Percentiles rank a stretch among this genome's conserved stretches.
These are phyloP conservation scores for Priceomyces medius DNA, from an alignment of 805 yeast genomes.

Conservation along the genomic window DNA sequence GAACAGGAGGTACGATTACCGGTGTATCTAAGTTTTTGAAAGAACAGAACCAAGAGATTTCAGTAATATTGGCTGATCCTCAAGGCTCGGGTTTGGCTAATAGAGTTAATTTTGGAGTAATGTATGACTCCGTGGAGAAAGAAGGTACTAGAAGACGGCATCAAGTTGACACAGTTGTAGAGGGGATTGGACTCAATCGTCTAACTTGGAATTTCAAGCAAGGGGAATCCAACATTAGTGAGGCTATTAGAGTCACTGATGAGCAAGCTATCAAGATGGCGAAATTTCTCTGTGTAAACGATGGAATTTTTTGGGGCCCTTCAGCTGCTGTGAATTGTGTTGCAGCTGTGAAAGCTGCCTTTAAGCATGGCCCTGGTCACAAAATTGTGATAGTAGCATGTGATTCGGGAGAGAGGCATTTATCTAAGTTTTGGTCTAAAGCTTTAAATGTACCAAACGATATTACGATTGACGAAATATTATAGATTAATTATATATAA, in stretches of 20 bases:
- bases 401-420: conserved; percentile 87
- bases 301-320: conserved; percentile 89
- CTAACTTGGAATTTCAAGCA: conserved; percentile 75
- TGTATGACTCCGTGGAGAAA: conserved; percentile 84
- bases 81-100: conserved; percentile 93
- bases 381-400: conserved; percentile 83
- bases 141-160: conserved; percentile 95
- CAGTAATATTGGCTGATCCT: conserved; percentile 82
- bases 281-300: conserved; percentile 70
- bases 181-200: conserved; percentile 90
- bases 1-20: conserved; percentile 95
- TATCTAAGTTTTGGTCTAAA: conserved; percentile 87
- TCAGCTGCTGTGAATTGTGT: conserved; percentile 94
- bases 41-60: conserved; percentile 42
- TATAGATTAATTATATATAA: conserved; percentile 7
- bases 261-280: conserved; percentile 88
- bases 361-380: conserved; percentile 54
- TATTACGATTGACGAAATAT: conserved; percentile 36
- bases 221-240: conserved; percentile 73
- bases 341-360: conserved; percentile 65
- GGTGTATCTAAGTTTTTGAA: conserved; percentile 82
- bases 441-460: conserved; percentile 45
- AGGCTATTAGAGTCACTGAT: conserved; percentile 76
- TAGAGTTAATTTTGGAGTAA: conserved; percentile 83
- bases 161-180: conserved; percentile 92